phyloP scores from a whole-genome alignment of 257 asterid genomes.

The Forsythia suspensa region DNA sequence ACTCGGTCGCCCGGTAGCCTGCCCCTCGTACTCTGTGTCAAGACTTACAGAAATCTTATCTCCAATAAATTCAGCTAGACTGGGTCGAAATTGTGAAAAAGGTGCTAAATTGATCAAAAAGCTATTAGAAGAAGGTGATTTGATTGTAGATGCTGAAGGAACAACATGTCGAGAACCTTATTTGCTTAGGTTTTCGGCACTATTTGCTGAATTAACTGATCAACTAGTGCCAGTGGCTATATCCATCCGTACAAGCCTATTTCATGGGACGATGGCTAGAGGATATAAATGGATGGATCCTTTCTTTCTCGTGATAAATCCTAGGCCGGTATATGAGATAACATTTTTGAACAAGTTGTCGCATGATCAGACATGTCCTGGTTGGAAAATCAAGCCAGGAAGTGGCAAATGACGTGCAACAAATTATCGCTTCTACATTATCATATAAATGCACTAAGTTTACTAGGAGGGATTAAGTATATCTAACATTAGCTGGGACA shows the following conservation, averaged over 20 bases:
- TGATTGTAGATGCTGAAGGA: conserved; percentile 36
- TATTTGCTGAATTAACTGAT: conserved; percentile 34
- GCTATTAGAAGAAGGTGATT: conserved; percentile 4
- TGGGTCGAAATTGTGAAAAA: conserved; percentile 15
- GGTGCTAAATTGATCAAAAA: conserved; percentile 28
- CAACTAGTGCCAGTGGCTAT: conserved; percentile 37
- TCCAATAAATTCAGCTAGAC: conserved; percentile 18
- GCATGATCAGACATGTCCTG: conserved; percentile 33
- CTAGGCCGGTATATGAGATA: conserved; percentile 31
- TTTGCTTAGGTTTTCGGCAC: conserved; percentile 30
- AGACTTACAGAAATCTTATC: conserved; percentile 6
- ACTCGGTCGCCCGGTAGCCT: conserved; percentile 22
- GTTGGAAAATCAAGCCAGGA: conserved; percentile 31
- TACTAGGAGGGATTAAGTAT: conserved; percentile 46
- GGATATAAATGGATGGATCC: conserved; percentile 45
- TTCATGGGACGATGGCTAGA: conserved; percentile 38
- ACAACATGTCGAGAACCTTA: conserved; percentile 41
- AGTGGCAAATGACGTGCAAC: conserved; percentile 43
- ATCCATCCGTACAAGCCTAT: conserved; percentile 15
- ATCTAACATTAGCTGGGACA: conserved; percentile 34
- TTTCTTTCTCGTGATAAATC: conserved; percentile 39
- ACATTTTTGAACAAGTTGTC: conserved; percentile 38
- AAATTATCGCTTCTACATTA: conserved; percentile 29
- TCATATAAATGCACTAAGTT: conserved; percentile 34
- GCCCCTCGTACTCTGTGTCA: conserved; percentile 27